Conservation (phyloP, 1,139 yeast species). For the Lodderomyces jiufengensis region DNA sequence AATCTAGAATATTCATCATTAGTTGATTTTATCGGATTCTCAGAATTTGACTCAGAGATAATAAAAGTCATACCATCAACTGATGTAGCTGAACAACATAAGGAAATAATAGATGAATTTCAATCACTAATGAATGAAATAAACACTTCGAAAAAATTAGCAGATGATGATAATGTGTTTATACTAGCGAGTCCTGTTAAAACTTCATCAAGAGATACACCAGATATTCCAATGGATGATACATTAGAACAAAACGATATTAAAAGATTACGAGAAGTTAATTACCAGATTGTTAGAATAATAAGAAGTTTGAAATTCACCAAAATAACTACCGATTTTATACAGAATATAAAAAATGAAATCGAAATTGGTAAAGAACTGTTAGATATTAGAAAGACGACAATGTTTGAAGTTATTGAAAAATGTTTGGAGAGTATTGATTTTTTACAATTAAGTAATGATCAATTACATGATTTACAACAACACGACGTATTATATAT, state of each 20-base stretch:
- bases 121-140: constrained; percentile 23
- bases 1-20: constrained; percentile 26
- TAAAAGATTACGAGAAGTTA: constrained; percentile 28
- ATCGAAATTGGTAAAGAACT: constrained; percentile 27
- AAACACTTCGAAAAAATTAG: constrained; percentile 11
- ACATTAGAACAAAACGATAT: constrained; percentile 5
- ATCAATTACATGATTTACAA: constrained; percentile 34
- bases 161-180: constrained; percentile 19
- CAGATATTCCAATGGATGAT: constrained; percentile 4
- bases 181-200: constrained; percentile 42
- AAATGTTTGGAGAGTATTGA: constrained; percentile 28
- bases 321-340: constrained; percentile 32
- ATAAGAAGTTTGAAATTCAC: constrained; percentile 36
- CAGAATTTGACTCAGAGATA: constrained; percentile 7
- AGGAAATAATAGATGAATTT: constrained; percentile 29
- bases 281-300: constrained; percentile 34
- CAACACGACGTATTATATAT: constrained; percentile 29
- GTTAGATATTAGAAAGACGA: constrained; percentile 21
- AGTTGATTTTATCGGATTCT: constrained; percentile 28
- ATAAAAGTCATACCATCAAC: constrained; percentile 22
- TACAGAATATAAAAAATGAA: constrained; percentile 23
- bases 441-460: constrained; percentile 29
- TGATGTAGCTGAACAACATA: constrained; percentile 31
- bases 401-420: constrained; percentile 23
- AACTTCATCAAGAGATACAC: constrained; percentile 4